phyloP scores from a whole-genome alignment of 495 filamentous ascomycete species.

The Penicillium silybi region DNA sequence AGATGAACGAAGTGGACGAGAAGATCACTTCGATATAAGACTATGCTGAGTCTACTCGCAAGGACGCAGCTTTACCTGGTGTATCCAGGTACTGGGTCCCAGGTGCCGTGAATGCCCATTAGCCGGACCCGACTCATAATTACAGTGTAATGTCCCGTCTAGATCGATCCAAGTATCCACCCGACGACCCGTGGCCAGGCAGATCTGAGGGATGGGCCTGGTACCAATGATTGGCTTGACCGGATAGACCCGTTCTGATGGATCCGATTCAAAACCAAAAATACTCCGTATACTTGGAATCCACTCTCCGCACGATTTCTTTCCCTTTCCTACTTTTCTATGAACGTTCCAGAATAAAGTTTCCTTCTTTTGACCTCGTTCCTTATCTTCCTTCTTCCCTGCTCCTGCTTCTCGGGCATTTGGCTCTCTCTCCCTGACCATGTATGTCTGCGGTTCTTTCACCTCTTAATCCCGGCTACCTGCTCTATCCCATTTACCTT shows the following conservation, averaged over 20 bases:
- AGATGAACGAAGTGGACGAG: slow-evolving; percentile 1
- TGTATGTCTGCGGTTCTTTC: slow-evolving; percentile 31
- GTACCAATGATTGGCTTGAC: slow-evolving; percentile 22
- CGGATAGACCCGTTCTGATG: slow-evolving; percentile 33
- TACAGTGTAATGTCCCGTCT: neutral
- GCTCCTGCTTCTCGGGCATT: slow-evolving; percentile 5
- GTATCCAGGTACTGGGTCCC: slow-evolving; percentile 2
- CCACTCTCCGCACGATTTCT: slow-evolving; percentile 19
- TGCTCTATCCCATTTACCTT: neutral
- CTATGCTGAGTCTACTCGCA: slow-evolving; percentile 14
- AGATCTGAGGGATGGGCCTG: slow-evolving; percentile 19
- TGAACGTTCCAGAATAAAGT: slow-evolving; percentile 27
- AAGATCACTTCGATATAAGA: slow-evolving; percentile 13
- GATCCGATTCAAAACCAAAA: slow-evolving; percentile 27
- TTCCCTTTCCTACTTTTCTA: slow-evolving; percentile 12
- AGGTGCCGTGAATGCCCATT: neutral
- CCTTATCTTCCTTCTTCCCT: slow-evolving; percentile 9
- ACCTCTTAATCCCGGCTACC: slow-evolving; percentile 10
- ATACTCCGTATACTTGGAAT: slow-evolving; percentile 23
- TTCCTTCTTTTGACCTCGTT: slow-evolving; percentile 7
- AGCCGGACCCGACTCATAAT: neutral
- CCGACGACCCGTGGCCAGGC: slow-evolving; percentile 15
- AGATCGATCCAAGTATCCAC: slow-evolving; percentile 27
- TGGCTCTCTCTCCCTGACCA: slow-evolving; percentile 5
- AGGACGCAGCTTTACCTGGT: slow-evolving; percentile 11